Evolutionary conservation across 1,139 yeast species (phyloP).

Genomic region (Geotrichum siamense): DNA sequence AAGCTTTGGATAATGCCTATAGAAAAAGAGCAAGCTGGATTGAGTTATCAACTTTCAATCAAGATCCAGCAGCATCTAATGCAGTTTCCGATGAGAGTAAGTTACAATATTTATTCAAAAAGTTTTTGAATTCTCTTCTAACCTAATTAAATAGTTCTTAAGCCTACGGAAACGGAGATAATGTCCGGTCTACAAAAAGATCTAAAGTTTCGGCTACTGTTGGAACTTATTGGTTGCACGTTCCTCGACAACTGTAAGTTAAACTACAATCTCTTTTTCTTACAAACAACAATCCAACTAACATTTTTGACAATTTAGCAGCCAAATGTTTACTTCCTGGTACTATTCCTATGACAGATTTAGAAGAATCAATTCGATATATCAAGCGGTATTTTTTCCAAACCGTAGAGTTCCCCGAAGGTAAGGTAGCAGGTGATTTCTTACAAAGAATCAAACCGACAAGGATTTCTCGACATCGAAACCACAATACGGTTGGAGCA

Average conservation of each 20-base stretch:
- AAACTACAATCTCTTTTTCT: not conserved
- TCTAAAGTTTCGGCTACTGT: conserved; percentile 29
- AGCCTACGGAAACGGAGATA: conserved; percentile 14
- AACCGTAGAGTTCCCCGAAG: conserved; percentile 40
- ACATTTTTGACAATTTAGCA: conserved; percentile 7
- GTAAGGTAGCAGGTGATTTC: conserved; percentile 37
- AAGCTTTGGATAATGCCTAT: conserved; percentile 35
- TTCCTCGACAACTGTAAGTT: conserved; percentile 11
- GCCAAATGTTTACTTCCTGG: conserved; percentile 21
- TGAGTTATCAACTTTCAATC: conserved; percentile 4
- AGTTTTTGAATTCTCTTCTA: conserved; percentile 5
- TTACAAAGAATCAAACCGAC: conserved; percentile 20
- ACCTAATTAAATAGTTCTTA: conserved; percentile 3
- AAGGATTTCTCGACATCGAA: conserved; percentile 6
- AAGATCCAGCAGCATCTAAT: conserved; percentile 1
- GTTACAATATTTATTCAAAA: not conserved
- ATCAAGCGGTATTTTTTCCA: conserved; percentile 33
- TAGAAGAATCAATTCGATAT: conserved; percentile 26
- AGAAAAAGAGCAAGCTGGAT: conserved; percentile 22
- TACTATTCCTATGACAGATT: conserved; percentile 21
- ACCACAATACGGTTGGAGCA: conserved; percentile 18
- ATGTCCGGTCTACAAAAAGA: conserved; percentile 24
- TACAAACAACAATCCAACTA: not conserved
- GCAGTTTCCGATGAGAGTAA: conserved; percentile 14
- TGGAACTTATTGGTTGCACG: conserved; percentile 28